Evolutionary conservation across 257 asterid species (phyloP), one percentile per base, ranked within the genome.

Genomic region (Apocynum venetum): DNA sequence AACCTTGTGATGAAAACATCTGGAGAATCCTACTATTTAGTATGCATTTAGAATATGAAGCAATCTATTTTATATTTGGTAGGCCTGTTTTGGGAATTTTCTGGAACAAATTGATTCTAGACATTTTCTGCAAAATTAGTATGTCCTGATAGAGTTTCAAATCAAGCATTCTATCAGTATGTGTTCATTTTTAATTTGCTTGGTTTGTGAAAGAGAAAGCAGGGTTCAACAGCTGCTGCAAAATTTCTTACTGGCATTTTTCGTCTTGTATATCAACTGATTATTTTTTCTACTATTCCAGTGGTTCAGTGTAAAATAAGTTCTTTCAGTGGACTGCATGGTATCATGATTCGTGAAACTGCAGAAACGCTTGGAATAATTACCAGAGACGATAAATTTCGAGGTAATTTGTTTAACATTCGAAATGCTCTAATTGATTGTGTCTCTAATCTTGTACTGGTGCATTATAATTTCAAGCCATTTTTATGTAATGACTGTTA

Each of bases 341-440:
- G 99, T 83, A 89, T 95, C 86, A 86, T 95, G 91, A 81, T 95
- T 57, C 91, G 93, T 76, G 97, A 92, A 87, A 93, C 96, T 83
- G 85, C 87, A 75, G 96, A 95, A 84, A 89, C 98, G 77, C 85
- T 95, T 80, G 95, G 99, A 84, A 89, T 95, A 80, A 89, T 95
- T 77, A 84, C 92, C 61, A 83, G 85, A 85, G 96, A 95, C 71
- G 86, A 90, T 86, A 89, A 87, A 82, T 93, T 95, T 86, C 83
- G 83, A 86, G 99, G 99, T 95, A 81, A 70, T 66, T 52, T 57
- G 9, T 53, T 25, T 60, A 44, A 68, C 67, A 64, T 55, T 51
- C 17, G 59, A 36, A 48, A 35, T 68, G 72, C 72, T 13, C n/a
- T 55, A 40, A 81, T 49, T 73, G 2, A 8, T 47, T 35, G 13